A percentile compares a stretch with the other conserved stretches of the same genome.
These are phyloP conservation scores for Candolleomyces aberdarensis DNA, from an alignment of 768 basidiomycete genomes.

Conservation along the genomic window DNA sequence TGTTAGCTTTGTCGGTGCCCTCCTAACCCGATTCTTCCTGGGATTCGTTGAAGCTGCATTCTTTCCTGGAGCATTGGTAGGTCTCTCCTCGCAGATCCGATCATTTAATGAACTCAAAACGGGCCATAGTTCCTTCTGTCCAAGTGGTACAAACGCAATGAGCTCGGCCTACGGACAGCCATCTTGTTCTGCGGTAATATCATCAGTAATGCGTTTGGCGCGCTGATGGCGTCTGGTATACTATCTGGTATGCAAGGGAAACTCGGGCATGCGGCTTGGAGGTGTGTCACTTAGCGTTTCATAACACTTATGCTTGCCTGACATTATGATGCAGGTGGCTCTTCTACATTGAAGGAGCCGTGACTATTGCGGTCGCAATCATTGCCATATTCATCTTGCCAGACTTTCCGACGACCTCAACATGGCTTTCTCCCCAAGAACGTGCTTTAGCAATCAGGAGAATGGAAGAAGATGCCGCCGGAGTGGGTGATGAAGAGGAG, in stretches of 20 bases:
- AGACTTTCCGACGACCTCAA: slow-evolving; percentile 70
- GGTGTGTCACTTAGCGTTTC: slow-evolving; percentile 36
- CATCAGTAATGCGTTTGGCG: slow-evolving; percentile 84
- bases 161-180: slow-evolving; percentile 73
- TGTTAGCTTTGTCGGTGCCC: slow-evolving; percentile 61
- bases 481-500: slow-evolving; percentile 44
- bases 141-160: slow-evolving; percentile 76
- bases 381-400: slow-evolving; percentile 68
- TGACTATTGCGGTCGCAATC: slow-evolving; percentile 56
- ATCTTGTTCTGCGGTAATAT: slow-evolving; percentile 73
- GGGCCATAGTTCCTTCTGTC: slow-evolving; percentile 51
- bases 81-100: slow-evolving; percentile 4
- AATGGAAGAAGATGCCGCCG: slow-evolving; percentile 61
- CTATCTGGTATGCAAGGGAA: slow-evolving; percentile 72
- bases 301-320: background rate
- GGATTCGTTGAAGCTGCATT: slow-evolving; percentile 71
- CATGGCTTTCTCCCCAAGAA: slow-evolving; percentile 65
- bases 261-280: slow-evolving; percentile 76
- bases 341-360: slow-evolving; percentile 69
- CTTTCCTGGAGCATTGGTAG: slow-evolving; percentile 58
- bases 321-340: slow-evolving; percentile 53
- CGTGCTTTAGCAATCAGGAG: slow-evolving; percentile 56
- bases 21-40: slow-evolving; percentile 75
- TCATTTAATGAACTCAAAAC: too few species aligned
- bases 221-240: slow-evolving; percentile 78